Base-by-base conservation (phyloP, 2,329 filamentous ascomycete species). In the Nannizziopsis barbatae region DNA sequence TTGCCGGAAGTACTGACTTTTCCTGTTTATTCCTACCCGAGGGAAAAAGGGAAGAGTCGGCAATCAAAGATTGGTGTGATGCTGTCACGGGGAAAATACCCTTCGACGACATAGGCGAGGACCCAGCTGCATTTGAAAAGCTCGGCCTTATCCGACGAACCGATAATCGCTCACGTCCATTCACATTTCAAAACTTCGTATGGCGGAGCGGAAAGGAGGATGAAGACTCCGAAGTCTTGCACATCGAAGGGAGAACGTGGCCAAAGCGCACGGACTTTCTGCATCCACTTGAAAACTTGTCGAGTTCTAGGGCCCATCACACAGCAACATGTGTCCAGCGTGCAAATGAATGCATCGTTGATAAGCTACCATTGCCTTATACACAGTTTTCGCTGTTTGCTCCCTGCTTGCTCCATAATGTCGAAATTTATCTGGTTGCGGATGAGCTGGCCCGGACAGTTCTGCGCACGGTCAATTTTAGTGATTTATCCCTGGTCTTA, bases 351-450 rank as follows among this genome's bases (percentile, higher is more conserved):
- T 67, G 65, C 37, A 59, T 58, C 1, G 54, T 67, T 17, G 67
- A 71, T 37, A 65, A 60, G 15, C 58, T 79, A 1, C 74, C 76
- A 1, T 55, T 63, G 0, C 52, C 56, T 10, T 73, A 73, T 53
- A 65, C 71, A 0, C 59, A 70, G 14, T 69, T 79, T 52, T 73
- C 74, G 0, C 63, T 82, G 46, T 71, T 92, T 33, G 73, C 92
- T 4, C 87, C 89, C 0, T 81, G 80, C 0, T 77, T 95, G 32
- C 68, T 84, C 12, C 77, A 86, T 55, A 76, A 77, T n/a, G 57
- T 90, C 2, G 83, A 84, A 53, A 69, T 79, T 0, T 69, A 75
- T 20, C 65, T 90, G 18, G 68, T 86, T 6, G 84, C 81, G 0
- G 66, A 76, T 3, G 67, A 75, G 40, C 66, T 95, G 2, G 73